A percentile compares a stretch with the other conserved stretches of the same genome.
These are phyloP conservation scores for Penicillium sp. DNA, from an alignment of 2,329 filamentous ascomycete species.

Conservation along the genomic window DNA sequence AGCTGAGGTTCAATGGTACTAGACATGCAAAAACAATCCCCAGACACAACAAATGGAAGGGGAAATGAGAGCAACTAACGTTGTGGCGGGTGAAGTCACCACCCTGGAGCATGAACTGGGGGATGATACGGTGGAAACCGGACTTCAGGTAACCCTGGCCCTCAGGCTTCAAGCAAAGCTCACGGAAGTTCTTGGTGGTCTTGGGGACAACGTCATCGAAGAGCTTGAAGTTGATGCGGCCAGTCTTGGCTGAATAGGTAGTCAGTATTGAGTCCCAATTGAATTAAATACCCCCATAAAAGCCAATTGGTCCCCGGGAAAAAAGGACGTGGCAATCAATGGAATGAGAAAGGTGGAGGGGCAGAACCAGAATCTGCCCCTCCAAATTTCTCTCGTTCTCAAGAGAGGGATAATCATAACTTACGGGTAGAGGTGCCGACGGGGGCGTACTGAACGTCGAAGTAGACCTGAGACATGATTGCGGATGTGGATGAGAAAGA, in stretches of 20 bases:
- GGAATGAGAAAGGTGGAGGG: background rate
- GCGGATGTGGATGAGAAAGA: constrained; percentile 55
- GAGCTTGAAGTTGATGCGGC: constrained; percentile 86
- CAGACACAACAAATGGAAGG: background rate
- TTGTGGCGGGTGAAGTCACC: constrained; percentile 93
- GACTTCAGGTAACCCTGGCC: constrained; percentile 82
- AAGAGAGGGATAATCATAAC: constrained; percentile 19
- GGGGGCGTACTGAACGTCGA: constrained; percentile 67
- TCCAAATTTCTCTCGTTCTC: constrained; percentile 8
- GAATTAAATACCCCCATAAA: constrained; percentile 19
- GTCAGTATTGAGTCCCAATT: constrained; percentile 12
- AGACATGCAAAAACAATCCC: constrained; percentile 14
- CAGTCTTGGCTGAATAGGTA: constrained; percentile 61
- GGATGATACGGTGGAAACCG: constrained; percentile 90
- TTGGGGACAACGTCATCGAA: constrained; percentile 84
- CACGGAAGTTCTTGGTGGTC: constrained; percentile 82
- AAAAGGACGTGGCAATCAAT: constrained; percentile 2
- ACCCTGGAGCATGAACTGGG: constrained; percentile 92
- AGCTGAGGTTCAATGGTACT: background rate
- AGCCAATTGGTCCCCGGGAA: constrained; percentile 4
- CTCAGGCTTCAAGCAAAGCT: constrained; percentile 74
- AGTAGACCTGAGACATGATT: constrained; percentile 78
- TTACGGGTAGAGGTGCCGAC: constrained; percentile 29
- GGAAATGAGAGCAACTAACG: constrained; percentile 55
- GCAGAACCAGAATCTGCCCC: constrained; percentile 13